Base-by-base conservation (phyloP, 805 yeast species). In the Metschnikowia cerradonensis region DNA sequence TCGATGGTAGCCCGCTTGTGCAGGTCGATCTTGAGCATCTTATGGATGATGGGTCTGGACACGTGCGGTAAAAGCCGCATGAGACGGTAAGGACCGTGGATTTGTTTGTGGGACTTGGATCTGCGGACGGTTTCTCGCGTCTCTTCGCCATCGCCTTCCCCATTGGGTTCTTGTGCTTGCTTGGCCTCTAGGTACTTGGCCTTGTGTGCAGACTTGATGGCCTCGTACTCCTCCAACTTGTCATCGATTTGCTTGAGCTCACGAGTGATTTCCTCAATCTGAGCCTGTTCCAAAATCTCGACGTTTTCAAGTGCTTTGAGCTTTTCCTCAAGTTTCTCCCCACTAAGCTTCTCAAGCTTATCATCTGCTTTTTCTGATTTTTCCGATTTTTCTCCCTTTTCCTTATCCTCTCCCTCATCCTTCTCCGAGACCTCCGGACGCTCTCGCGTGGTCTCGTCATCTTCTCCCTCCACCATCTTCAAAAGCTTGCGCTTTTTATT, bases 11-110 rank as follows among this genome's bases (percentile, higher is more conserved):
- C 88, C 60, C 95, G 77, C 51, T 76, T 71, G 1, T 52, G 50
- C 10, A 86, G 83, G 56, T 86, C 88, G 14, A 85, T 72, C 47
- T 75, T 75, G 26, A 88, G 67, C 83, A 88, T 86, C 52, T 70
- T 75, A 22, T 86, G 83, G 31, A 88, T 73, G 10, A 88, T 72
- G 11, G 92, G 94, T 66, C 96, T 78, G 14, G 94, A 73, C 6
- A 92, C 90, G 65, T 88, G 96, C 4, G 96, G 96, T 35, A 88
- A 68, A 46, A 88, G 70, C 68, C 96, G 79, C 84, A 88, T 81
- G 56, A 88, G 71, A 63, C 96, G 75, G 68, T 88, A 88, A 10
- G 94, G 92, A 6, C 96, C 96, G 60, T 86, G 90, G 22, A 86
- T 81, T 54, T 82, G 84, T 58, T 80, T 81, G 31, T 60, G 57